Base-by-base conservation (phyloP, 345 rosid species). In the Arabis alpina region DNA sequence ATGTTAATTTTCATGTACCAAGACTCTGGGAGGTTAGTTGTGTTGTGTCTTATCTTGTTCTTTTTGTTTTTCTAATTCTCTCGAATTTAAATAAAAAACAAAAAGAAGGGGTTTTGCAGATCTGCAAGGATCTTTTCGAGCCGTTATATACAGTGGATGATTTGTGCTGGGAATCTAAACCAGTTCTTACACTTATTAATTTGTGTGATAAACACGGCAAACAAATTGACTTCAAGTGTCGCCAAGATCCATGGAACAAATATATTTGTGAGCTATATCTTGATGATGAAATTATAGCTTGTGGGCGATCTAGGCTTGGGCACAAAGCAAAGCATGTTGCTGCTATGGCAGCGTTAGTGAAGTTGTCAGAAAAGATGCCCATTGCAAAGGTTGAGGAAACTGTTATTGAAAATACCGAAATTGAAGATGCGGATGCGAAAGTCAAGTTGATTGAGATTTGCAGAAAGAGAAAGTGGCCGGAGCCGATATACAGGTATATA, bases 201-300 rank as follows among this genome's bases (percentile, higher is more conserved):
- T 5, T 77, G n/a, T 84, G 88, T 58, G 86, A 88, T 47, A 85
- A 82, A 75, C 79, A 77, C 6, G 84, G 90, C 30, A 81, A 85
- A 74, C 70, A 55, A 4, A 65, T 85, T 2, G 76, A 83, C 4
- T 76, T 86, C 64, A 73, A 64, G 73, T 72, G 74, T 19, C 56
- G 67, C 11, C 4, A 32, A 3, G 73, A 65, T 13, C 47, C 8
- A 36, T 6, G 2, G 2, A 2, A n/a, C 48, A 60, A 16, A 1
- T 32, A 6, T 34, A 54, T 79, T 61, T 85, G 82, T 34, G 74
- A 68, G 62, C 81, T 89, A 5, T 76, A 48, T 41, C 83, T 89
- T 0, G 85, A 87, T 69, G 92, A 83, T 2, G 3, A 23, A 3
- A 75, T 84, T 12, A 12, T 89, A 11, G 78, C 86, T 54, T 79